Evolutionary conservation across 2,329 filamentous ascomycete species (phyloP).

Genomic region (Fusarium nygamai): DNA sequence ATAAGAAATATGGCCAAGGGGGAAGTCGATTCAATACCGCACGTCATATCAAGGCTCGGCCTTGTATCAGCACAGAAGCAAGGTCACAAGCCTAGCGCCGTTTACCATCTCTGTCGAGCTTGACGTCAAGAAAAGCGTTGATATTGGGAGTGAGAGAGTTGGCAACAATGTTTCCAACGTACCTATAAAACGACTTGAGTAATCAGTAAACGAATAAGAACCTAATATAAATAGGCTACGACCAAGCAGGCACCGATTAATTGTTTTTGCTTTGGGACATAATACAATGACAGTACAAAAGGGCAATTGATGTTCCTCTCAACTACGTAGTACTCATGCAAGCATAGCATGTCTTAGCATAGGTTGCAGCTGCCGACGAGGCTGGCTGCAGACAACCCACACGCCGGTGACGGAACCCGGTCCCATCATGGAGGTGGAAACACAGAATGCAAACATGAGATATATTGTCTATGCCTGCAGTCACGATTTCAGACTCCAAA

Average conservation of each 20-base stretch:
- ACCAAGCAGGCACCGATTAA: neutral
- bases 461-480: neutral
- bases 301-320: neutral
- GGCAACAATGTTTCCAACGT: neutral
- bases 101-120: neutral
- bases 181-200: neutral
- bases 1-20: neutral
- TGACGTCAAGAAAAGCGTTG: neutral
- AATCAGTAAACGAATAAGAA: neutral
- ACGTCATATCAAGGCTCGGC: neutral
- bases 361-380: constrained; percentile 30
- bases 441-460: neutral
- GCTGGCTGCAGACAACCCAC: constrained; percentile 28
- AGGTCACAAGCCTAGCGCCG: neutral
- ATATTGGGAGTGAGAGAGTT: neutral
- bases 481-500: neutral
- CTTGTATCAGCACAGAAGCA: neutral
- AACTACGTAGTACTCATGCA: constrained; percentile 7
- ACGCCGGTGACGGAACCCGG: constrained; percentile 17
- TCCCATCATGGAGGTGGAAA: neutral
- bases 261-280: neutral
- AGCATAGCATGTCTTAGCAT: constrained; percentile 13
- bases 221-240: neutral
- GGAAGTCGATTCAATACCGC: neutral
- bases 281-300: constrained; percentile 17